Evolutionary conservation across 768 basidiomycete genomes (phyloP), one percentile per base, ranked within the genome.

Genomic region (Pluteus cervinus): DNA sequence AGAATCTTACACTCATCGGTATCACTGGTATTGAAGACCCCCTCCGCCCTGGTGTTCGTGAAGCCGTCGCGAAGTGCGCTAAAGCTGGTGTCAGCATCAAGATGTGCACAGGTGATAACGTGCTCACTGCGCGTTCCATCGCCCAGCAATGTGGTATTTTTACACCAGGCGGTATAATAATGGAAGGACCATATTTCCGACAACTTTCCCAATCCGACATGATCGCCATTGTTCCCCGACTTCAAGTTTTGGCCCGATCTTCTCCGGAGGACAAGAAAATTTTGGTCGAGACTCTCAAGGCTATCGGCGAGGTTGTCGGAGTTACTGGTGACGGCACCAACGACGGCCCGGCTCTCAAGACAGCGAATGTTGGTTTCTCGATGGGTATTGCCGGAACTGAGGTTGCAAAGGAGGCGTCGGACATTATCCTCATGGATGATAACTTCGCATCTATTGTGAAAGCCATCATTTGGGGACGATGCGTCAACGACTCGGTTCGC

Each of bases 251-350:
- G 26, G 96, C 96, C 23, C 87, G 96, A 5, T 98, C 94, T 1
- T 96, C 91, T 0, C 96, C 96, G 0, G 86, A 96, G 53, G 96
- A 99, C 61, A 99, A 99, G 75, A 84, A 90, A 56, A 65, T 92
- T 7, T 71, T 99, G 10, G 96, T 98, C 21, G 80, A 88, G 54
- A 90, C 81, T 14, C 73, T 97, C 32, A 88, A 89, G 56, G 66
- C 68, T 14, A 73, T 92, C 34, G 92, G 91, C 9, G 88, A 94
- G 57, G 81, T 91, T 42, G 87, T 93, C 18, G 90, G 90, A 43
- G 94, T 98, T 29, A 97, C 96, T 18, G 96, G 96, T 29, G 96
- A 98, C 46, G 96, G 96, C 45, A 96, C 93, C 4, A 98, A 99
- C 60, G 96, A 99, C 53, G 94, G 91, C 0, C 93, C 92, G 21